phyloP scores from a whole-genome alignment of 2,329 filamentous ascomycete species.

The Claviceps arundinis region DNA sequence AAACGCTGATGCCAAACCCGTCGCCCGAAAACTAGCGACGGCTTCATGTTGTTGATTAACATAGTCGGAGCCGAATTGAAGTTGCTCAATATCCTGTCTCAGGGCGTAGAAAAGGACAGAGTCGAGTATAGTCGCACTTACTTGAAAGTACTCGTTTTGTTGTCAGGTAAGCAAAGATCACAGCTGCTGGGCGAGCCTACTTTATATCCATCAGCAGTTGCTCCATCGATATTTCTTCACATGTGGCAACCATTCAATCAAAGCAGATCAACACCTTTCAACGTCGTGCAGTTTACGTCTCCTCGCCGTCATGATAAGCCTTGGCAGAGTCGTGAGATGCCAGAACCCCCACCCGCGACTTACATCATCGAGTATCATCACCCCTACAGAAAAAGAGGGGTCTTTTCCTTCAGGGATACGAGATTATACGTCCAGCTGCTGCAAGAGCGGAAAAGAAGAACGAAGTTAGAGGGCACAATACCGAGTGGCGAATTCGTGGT shows the following conservation, averaged over 20 bases:
- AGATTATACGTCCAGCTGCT: background rate
- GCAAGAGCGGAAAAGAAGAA: background rate
- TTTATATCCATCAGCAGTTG: background rate
- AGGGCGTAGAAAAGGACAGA: no score
- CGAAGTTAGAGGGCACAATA: no score
- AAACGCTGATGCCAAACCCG: conserved; percentile 6
- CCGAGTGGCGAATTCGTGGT: no score
- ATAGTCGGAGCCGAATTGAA: background rate
- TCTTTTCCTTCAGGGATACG: background rate
- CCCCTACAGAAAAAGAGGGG: no score
- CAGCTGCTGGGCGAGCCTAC: background rate
- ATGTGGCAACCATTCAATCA: no score
- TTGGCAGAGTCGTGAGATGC: background rate
- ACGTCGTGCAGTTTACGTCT: background rate
- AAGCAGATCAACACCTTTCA: no score
- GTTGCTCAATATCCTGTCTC: no score
- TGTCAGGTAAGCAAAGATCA: background rate
- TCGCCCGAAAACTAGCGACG: conserved; percentile 6
- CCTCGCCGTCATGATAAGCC: background rate
- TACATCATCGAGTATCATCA: background rate
- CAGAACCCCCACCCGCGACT: background rate
- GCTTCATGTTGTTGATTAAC: background rate
- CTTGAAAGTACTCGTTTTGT: background rate
- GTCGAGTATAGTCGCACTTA: no score
- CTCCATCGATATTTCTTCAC: no score